Base-by-base conservation (phyloP, 306 rosid species). In the Amphicarpaea edgeworthii region DNA sequence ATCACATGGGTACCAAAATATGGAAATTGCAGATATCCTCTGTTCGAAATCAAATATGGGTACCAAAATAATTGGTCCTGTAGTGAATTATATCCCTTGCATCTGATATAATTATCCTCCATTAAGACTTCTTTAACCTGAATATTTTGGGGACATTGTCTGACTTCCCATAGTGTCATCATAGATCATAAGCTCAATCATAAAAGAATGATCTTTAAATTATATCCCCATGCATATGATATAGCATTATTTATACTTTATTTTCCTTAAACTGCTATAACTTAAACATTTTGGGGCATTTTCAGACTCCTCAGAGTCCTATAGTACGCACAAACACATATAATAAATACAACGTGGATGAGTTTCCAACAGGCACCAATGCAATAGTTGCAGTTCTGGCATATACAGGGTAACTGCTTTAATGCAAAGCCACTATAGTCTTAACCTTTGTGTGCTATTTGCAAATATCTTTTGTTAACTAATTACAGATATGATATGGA, bases 301-400 rank as follows among this genome's bases (percentile, higher is more conserved):
- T 77, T 38, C 85, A 92, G 98, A 92, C 97, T 82, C 98, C 98
- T 68, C 98, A 92, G 75, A 77, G 77, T 77, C 98, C 98, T 59
- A 83, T 95, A 5, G 98, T 95, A 63, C 97, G 97, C 49, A 95
- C 98, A 15, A 80, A 87, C 70, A 12, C 97, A 32, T 95, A 90
- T 80, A 79, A 73, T 26, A 86, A 84, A 75, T 95, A 92, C 76
- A 80, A 77, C 84, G 67, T 92, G 0, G 97, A 95, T 79, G 97
- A 90, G 83, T 95, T 77, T 79, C 97, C 97, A 68, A 84, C 92
- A 2, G 98, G 98, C 71, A 95, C 98, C 49, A 95, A 95, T 81
- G 98, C 98, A 77, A 88, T 95, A 12, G 98, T 95, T 79, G 98
- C 97, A 77, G 97, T 95, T 70, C 79, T 95, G 82, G 84, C 97